Evolutionary conservation across 352 stramenopile genomes (phyloP), one percentile per base, ranked within the genome.

Genomic region (Phytophthora idaei): DNA sequence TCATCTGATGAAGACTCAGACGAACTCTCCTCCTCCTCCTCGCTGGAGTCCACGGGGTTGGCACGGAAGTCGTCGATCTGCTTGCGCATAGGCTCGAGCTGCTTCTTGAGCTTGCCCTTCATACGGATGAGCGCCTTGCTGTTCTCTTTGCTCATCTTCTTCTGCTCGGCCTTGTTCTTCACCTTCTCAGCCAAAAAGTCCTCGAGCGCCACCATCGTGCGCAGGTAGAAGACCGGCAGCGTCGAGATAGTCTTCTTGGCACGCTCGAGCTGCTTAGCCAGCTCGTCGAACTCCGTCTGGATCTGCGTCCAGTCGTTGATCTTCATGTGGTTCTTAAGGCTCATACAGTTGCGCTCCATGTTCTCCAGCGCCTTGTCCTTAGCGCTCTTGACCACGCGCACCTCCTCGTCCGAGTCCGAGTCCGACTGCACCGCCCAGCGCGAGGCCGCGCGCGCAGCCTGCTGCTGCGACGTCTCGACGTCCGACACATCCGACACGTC

Each of bases 71-170:
- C 86, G 57, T 96, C 81, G 60, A 98, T 89, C 49, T 97, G 82
- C 36, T 74, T 74, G 52, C 83, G 76, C 65, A 98, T 96, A n/a
- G 81, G 70, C 64, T 99, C 97, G 59, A 98, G 92, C 76, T 98
- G 91, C 81, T 99, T 99, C 72, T 98, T 98, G 47, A 99, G 71
- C 73, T 94, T 97, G 52, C 98, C 88, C 87, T 99, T 99, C 95
- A 99, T 99, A 15, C 95, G 85, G 73, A 99, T 99, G 10, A 99
- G 85, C 44, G 95, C 93, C 71, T 98, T 96, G 59, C 84, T 96
- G 80, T 99, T 98, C 60, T 97, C 92, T 58, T 97, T 96, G 86
- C 83, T 98, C 76, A 99, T 95, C 76, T 98, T 99, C 82, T 99
- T 99, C 61, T 98, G 94, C 34, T 94, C 90, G 12, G 90, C 93